A percentile compares a stretch with the other conserved stretches of the same genome.
phyloP scores from a whole-genome alignment of 2,329 filamentous ascomycete species.

The Macrophomina pseudophaseolina region DNA sequence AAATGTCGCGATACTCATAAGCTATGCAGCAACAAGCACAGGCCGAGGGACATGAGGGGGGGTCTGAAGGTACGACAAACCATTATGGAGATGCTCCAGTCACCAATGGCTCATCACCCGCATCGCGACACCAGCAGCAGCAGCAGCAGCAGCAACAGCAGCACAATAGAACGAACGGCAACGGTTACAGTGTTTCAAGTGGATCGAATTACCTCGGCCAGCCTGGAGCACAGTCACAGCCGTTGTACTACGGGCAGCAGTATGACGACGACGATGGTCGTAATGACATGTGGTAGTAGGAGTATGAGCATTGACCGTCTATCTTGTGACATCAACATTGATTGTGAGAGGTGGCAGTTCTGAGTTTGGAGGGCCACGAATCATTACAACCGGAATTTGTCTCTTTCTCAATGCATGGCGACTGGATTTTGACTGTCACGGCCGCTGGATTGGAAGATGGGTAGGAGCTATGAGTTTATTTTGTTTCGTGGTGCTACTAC shows the following conservation, averaged over 20 bases:
- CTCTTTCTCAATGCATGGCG: slow-evolving; percentile 22
- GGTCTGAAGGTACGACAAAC: slow-evolving; percentile 35
- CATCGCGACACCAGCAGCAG: slow-evolving; percentile 29
- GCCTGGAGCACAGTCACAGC: slow-evolving; percentile 29
- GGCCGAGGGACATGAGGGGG: slow-evolving; percentile 30
- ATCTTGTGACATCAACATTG: not conserved
- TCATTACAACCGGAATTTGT: not conserved
- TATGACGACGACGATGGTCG: slow-evolving; percentile 36
- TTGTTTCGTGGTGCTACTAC: slow-evolving; percentile 19
- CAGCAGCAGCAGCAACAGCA: slow-evolving; percentile 25
- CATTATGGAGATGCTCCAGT: slow-evolving; percentile 20
- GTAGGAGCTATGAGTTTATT: slow-evolving; percentile 4
- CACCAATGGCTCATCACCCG: slow-evolving; percentile 26
- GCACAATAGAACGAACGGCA: slow-evolving; percentile 36
- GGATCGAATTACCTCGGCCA: slow-evolving; percentile 43
- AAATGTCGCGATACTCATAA: not conserved
- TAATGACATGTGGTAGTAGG: slow-evolving; percentile 45
- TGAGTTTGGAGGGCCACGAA: not conserved
- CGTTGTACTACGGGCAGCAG: slow-evolving; percentile 33
- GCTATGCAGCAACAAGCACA: slow-evolving; percentile 32
- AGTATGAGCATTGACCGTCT: not conserved
- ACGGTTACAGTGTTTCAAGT: slow-evolving; percentile 44
- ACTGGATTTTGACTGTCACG: slow-evolving; percentile 1
- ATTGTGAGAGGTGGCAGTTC: not conserved
- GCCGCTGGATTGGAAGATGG: not conserved